Conservation (phyloP, 345 rosid genomes). For the Brassica carinata region DNA sequence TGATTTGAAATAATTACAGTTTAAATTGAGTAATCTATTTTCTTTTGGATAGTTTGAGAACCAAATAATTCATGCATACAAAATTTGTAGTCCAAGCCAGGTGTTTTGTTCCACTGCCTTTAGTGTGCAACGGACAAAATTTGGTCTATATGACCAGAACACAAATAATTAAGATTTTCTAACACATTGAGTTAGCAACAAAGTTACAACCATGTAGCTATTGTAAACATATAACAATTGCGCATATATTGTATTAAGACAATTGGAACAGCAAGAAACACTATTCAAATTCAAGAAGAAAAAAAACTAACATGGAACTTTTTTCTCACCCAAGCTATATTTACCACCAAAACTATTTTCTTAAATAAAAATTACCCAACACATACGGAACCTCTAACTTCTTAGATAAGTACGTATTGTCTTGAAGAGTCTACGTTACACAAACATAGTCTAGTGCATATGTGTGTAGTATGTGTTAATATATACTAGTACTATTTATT, state of each 20-base stretch:
- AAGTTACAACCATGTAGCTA: background rate
- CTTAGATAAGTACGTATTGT: background rate
- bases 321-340: conserved; percentile 2
- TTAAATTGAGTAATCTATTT: background rate
- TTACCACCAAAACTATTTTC: background rate
- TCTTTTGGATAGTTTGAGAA: background rate
- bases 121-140: background rate
- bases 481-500: background rate
- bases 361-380: background rate
- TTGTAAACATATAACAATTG: background rate
- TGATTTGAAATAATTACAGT: background rate
- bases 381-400: background rate
- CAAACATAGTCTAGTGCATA: background rate
- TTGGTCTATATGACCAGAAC: background rate
- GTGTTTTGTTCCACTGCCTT: background rate
- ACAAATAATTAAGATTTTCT: background rate
- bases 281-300: background rate
- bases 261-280: background rate
- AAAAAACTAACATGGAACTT: background rate
- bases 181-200: background rate
- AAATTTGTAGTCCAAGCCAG: background rate
- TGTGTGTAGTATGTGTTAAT: background rate
- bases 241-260: background rate
- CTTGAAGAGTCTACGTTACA: background rate
- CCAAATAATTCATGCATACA: background rate